A percentile compares a stretch with the other conserved stretches of the same genome.
phyloP scores from a whole-genome alignment of 306 rosid genomes.

The Acacia acuminata region DNA sequence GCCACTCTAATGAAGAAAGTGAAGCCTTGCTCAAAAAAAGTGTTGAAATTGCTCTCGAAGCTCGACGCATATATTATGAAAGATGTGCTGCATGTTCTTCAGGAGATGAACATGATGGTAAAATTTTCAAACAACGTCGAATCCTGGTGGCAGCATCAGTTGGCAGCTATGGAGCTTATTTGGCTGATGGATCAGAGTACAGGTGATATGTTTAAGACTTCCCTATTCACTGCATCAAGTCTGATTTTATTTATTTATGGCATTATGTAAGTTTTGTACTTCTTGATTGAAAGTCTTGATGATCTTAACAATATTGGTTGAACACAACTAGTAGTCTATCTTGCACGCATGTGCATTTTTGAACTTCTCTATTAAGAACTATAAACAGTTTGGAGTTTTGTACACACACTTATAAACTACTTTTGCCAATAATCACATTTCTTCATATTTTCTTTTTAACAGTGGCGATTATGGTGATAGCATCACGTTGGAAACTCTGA shows the following conservation, averaged over 20 bases:
- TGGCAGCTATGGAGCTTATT: conserved; percentile 68
- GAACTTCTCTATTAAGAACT: conserved; percentile 6
- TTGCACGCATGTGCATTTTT: conserved; percentile 1
- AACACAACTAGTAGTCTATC: background rate
- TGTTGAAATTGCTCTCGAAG: conserved; percentile 56
- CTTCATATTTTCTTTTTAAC: conserved; percentile 26
- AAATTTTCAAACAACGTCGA: conserved; percentile 40
- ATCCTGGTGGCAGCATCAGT: conserved; percentile 56
- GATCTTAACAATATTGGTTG: conserved; percentile 10
- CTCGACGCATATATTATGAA: conserved; percentile 46
- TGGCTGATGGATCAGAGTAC: conserved; percentile 70
- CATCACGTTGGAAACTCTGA: conserved; percentile 39
- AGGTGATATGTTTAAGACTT: conserved; percentile 40
- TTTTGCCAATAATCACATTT: background rate
- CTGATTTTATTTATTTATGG: conserved; percentile 19
- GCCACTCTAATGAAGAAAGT: conserved; percentile 45
- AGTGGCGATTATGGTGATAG: conserved; percentile 59
- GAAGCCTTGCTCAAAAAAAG: conserved; percentile 51
- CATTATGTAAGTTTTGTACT: conserved; percentile 20
- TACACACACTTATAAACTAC: conserved; percentile 1
- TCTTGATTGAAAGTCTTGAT: background rate
- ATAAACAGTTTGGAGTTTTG: conserved; percentile 12
- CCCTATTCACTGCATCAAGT: conserved; percentile 10
- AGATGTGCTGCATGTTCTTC: conserved; percentile 39
- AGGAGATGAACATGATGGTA: conserved; percentile 26